Conservation (phyloP, 2,329 filamentous ascomycete genomes). For the Fonsecaea pugnacius region DNA sequence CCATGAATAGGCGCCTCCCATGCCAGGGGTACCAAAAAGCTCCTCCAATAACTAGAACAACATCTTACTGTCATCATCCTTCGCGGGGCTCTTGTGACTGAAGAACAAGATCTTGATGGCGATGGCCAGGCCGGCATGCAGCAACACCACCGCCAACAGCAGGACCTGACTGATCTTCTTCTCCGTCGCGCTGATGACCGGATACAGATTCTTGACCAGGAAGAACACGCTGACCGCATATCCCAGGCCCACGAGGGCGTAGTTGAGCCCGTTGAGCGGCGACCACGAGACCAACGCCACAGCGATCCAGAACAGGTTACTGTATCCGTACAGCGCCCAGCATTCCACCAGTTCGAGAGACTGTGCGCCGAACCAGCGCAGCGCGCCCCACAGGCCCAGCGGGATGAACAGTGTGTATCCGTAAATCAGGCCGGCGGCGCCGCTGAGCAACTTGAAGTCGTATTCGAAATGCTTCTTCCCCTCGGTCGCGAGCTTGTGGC, state of each 20-base stretch:
- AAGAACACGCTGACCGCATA: constrained; percentile 83
- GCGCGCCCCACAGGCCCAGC: constrained; percentile 78
- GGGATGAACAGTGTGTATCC: constrained; percentile 92
- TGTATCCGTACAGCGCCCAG: constrained; percentile 93
- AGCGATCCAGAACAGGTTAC: constrained; percentile 95
- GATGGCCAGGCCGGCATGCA: constrained; percentile 88
- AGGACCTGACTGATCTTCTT: constrained; percentile 87
- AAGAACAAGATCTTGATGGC: constrained; percentile 98
- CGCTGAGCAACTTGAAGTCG: constrained; percentile 78
- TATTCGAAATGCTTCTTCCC: constrained; percentile 38
- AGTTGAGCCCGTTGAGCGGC: constrained; percentile 83
- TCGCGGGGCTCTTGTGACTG: constrained; percentile 69
- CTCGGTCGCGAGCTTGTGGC: constrained; percentile 73
- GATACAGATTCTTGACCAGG: constrained; percentile 82
- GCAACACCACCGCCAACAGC: constrained; percentile 77
- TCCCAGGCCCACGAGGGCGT: constrained; percentile 85
- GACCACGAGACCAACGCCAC: constrained; percentile 93
- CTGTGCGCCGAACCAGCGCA: constrained; percentile 95
- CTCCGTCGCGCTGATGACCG: constrained; percentile 90
- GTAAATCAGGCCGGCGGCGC: constrained; percentile 89
- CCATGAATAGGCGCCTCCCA: neutral
- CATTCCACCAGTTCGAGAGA: constrained; percentile 92
- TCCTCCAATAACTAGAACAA: constrained; percentile 2
- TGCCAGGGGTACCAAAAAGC: neutral
- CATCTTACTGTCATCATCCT: constrained; percentile 41